Conservation (phyloP, 257 asterid species). For the Parsonsia alboflavescens region DNA sequence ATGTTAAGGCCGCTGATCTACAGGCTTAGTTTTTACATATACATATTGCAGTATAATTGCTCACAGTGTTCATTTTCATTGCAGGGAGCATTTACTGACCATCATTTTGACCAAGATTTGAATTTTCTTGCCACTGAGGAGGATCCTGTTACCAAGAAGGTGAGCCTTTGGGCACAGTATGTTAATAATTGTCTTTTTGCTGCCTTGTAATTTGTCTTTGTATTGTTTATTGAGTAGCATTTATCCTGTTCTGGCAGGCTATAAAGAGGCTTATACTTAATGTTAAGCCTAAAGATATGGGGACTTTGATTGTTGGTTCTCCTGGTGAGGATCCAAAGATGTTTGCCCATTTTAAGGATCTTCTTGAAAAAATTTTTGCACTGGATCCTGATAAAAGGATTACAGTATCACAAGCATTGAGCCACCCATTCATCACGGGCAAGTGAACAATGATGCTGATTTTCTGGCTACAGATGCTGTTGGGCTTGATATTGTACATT, state of each 20-base stretch:
- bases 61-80: slow-evolving; percentile 14
- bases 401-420: slow-evolving; percentile 88
- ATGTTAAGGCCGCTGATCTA: neutral
- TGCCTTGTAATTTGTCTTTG: neutral
- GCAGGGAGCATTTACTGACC: slow-evolving; percentile 83
- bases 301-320: slow-evolving; percentile 66
- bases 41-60: neutral
- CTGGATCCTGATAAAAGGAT: slow-evolving; percentile 97
- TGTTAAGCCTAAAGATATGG: slow-evolving; percentile 89
- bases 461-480: slow-evolving; percentile 69
- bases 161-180: slow-evolving; percentile 1
- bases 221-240: slow-evolving; percentile 14
- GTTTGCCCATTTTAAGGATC: slow-evolving; percentile 87
- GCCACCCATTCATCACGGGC: slow-evolving; percentile 99
- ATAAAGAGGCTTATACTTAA: slow-evolving; percentile 73
- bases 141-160: slow-evolving; percentile 97
- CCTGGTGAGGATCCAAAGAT: slow-evolving; percentile 95
- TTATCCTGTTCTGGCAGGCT: slow-evolving; percentile 45
- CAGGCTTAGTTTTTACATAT: neutral
- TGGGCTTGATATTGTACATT: slow-evolving; percentile 63
- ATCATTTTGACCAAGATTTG: slow-evolving; percentile 84
- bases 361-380: slow-evolving; percentile 78
- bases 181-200: neutral
- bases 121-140: slow-evolving; percentile 92
- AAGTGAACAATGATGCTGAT: slow-evolving; percentile 88